Conservation (phyloP, 257 asterid genomes). For the Thymus mandschuricus region DNA sequence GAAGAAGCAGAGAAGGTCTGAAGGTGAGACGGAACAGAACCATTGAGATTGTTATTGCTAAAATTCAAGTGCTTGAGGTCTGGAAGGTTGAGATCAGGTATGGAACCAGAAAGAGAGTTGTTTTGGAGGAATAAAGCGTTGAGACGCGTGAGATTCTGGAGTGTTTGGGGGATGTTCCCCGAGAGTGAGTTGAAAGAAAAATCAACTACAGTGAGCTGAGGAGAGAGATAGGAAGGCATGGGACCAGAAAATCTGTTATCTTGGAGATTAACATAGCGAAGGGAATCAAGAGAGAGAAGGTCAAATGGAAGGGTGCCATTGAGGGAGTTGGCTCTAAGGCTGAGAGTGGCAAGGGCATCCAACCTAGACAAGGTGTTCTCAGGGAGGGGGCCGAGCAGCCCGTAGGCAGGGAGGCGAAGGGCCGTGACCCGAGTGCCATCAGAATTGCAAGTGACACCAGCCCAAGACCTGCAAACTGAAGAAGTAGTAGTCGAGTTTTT, state of each 20-base stretch:
- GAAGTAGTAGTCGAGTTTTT: constrained; percentile 29
- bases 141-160: constrained; percentile 52
- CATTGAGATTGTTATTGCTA: constrained; percentile 61
- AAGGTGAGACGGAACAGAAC: constrained; percentile 67
- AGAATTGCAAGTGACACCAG: constrained; percentile 62
- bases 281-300: constrained; percentile 63
- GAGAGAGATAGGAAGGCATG: constrained; percentile 55
- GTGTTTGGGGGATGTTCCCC: constrained; percentile 49
- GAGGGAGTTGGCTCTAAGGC: constrained; percentile 66
- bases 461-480: constrained; percentile 61
- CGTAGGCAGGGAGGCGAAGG: constrained; percentile 73
- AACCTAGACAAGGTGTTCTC: constrained; percentile 62
- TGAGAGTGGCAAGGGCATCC: constrained; percentile 62
- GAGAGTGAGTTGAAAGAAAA: constrained; percentile 72
- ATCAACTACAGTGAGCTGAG: constrained; percentile 55
- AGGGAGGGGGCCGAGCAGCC: constrained; percentile 71
- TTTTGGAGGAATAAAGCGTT: constrained; percentile 60
- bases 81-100: constrained; percentile 63
- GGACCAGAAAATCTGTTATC: constrained; percentile 57
- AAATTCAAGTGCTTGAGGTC: constrained; percentile 55
- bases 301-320: constrained; percentile 65
- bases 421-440: constrained; percentile 49
- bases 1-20: constrained; percentile 62
- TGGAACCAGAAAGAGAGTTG: constrained; percentile 63
- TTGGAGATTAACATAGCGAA: constrained; percentile 67